Conservation (phyloP, 2,329 filamentous ascomycete species). For the Epichloe sp. region DNA sequence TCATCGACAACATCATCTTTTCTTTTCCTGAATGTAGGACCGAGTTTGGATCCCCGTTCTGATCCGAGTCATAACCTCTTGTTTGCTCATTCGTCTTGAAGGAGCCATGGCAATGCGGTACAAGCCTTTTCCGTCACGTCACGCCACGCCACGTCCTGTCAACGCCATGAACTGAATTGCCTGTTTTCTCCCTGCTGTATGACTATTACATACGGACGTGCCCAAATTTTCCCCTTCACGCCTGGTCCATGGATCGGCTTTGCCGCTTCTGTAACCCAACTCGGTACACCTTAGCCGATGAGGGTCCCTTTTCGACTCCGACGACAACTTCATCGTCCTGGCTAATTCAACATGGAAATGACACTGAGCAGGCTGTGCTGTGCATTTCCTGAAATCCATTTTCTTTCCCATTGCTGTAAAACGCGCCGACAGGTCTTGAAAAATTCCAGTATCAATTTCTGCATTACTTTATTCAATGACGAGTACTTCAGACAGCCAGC, state of each 20-base stretch:
- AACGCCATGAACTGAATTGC: neutral
- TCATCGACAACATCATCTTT: neutral
- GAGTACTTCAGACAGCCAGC: too few relatives aligned
- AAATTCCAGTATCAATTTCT: too few relatives aligned
- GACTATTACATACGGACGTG: too few relatives aligned
- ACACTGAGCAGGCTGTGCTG: too few relatives aligned
- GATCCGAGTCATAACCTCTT: neutral
- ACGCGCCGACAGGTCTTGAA: too few relatives aligned
- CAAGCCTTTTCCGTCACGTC: neutral
- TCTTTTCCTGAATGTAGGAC: neutral
- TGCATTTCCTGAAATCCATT: too few relatives aligned
- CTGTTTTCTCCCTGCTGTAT: neutral
- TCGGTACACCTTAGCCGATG: neutral
- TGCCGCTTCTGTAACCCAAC: neutral
- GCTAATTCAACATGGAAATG: too few relatives aligned
- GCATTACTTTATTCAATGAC: too few relatives aligned
- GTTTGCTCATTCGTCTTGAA: neutral
- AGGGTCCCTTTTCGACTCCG: neutral
- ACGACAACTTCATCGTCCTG: neutral
- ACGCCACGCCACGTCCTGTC: neutral
- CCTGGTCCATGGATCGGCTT: neutral
- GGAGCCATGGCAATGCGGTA: neutral
- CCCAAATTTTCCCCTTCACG: too few relatives aligned
- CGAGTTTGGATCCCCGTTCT: neutral
- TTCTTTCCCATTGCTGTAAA: too few relatives aligned